Evolutionary conservation across 345 rosid genomes (phyloP).

Genomic region (Aquilaria yunnanensis): DNA sequence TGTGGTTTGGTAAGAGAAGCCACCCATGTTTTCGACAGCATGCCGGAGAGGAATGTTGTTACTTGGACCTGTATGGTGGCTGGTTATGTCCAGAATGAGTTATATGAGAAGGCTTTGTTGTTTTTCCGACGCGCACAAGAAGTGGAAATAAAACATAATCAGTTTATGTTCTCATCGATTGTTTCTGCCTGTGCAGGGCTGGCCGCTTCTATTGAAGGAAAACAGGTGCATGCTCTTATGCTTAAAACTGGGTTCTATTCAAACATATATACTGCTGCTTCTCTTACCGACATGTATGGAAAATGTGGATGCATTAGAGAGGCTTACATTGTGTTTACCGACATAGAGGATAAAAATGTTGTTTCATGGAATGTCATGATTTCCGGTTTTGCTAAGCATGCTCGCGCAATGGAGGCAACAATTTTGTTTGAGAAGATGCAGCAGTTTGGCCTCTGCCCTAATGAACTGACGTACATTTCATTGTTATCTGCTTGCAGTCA

Average conservation of each 20-base stretch:
- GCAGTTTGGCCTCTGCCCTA: constrained; percentile 52
- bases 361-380: constrained; percentile 78
- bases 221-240: constrained; percentile 58
- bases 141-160: constrained; percentile 38
- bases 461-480: constrained; percentile 61
- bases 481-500: constrained; percentile 76
- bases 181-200: constrained; percentile 70
- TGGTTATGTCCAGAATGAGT: constrained; percentile 66
- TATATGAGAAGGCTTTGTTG: constrained; percentile 60
- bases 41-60: constrained; percentile 60
- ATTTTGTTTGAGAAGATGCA: constrained; percentile 83
- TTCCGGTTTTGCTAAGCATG: constrained; percentile 71
- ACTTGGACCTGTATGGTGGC: constrained; percentile 89
- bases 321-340: constrained; percentile 47
- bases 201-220: constrained; percentile 66
- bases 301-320: constrained; percentile 66
- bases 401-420: constrained; percentile 52
- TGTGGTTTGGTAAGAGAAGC: constrained; percentile 52
- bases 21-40: constrained; percentile 39
- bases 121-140: constrained; percentile 37
- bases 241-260: constrained; percentile 52
- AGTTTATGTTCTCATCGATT: constrained; percentile 61
- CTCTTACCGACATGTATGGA: constrained; percentile 81
- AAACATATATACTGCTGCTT: constrained; percentile 50
- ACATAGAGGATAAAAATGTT: constrained; percentile 37